Evolutionary conservation across 2,329 filamentous ascomycete genomes (phyloP).

Genomic region (Lasiodiplodia hormozganensis): DNA sequence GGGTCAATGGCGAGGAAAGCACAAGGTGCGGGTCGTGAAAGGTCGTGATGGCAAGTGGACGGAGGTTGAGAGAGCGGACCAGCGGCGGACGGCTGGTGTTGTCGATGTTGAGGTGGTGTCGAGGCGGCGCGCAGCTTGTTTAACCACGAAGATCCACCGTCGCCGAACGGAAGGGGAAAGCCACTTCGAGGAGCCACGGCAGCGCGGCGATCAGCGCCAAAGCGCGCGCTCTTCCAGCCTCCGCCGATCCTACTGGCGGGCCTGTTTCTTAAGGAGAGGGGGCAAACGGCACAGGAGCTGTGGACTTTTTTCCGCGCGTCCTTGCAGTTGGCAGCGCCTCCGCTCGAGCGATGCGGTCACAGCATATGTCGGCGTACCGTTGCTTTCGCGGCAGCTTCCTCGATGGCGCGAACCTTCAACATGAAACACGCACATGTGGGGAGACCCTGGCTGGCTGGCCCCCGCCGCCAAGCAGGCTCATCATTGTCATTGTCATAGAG

Average conservation of each 20-base stretch:
- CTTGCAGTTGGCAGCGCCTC: slow-evolving; percentile 12
- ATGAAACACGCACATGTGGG: slow-evolving; percentile 19
- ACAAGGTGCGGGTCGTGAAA: not conserved
- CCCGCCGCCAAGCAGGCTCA: slow-evolving; percentile 14
- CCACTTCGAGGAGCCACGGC: slow-evolving; percentile 19
- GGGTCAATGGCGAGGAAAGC: slow-evolving; percentile 13
- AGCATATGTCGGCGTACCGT: slow-evolving; percentile 13
- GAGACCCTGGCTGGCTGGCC: slow-evolving; percentile 20
- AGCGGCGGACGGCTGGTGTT: slow-evolving; percentile 11
- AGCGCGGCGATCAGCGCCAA: slow-evolving; percentile 25
- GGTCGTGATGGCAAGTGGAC: not conserved
- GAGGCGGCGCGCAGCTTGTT: slow-evolving; percentile 27
- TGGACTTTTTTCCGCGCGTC: slow-evolving; percentile 16
- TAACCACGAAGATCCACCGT: slow-evolving; percentile 24
- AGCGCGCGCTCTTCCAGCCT: slow-evolving; percentile 24
- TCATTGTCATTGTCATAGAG: too few species aligned
- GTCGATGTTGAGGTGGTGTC: slow-evolving; percentile 22
- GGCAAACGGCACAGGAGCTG: slow-evolving; percentile 4
- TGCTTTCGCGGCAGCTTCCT: slow-evolving; percentile 6
- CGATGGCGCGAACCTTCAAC: slow-evolving; percentile 21
- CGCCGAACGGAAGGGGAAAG: slow-evolving; percentile 26
- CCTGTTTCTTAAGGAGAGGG: slow-evolving; percentile 24
- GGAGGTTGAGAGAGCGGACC: slow-evolving; percentile 5
- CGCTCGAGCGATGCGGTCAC: not conserved
- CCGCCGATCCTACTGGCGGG: slow-evolving; percentile 6